These are phyloP conservation scores for Diaporthe ampelina DNA, from an alignment of 2,329 filamentous ascomycete species.

Conservation along the genomic window DNA sequence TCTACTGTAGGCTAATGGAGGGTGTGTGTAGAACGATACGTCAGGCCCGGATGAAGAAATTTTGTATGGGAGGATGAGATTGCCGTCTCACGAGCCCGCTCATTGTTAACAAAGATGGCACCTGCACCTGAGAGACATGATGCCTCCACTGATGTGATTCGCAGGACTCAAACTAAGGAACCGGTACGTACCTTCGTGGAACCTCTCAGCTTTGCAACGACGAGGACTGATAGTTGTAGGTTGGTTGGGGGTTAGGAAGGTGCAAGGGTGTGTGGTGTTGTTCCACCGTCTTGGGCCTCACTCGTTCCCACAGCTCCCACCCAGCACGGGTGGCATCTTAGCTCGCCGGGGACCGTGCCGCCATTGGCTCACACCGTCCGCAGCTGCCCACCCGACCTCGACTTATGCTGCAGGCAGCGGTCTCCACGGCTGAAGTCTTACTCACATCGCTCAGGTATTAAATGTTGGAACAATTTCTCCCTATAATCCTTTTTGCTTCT, in stretches of 20 bases:
- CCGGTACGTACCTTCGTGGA: constrained; percentile 21
- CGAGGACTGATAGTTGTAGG: background rate
- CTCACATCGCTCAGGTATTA: background rate
- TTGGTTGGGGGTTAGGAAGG: constrained; percentile 7
- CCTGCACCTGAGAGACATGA: background rate
- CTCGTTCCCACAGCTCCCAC: background rate
- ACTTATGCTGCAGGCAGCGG: background rate
- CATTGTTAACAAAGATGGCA: background rate
- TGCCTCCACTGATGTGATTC: background rate
- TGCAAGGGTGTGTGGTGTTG: background rate
- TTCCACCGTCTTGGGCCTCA: background rate
- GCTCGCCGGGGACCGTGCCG: constrained; percentile 10
- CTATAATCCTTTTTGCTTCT: background rate
- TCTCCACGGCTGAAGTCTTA: background rate
- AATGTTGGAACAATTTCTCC: no score
- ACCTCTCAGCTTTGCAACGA: background rate
- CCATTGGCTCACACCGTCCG: background rate
- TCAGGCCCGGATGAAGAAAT: constrained; percentile 9
- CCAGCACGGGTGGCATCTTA: background rate
- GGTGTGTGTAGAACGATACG: no score
- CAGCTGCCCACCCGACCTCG: background rate
- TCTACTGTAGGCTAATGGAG: background rate
- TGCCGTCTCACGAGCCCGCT: background rate
- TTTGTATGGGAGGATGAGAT: background rate
- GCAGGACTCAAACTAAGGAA: background rate